Conservation (phyloP, 1,284 basidiomycete genomes). For the Trichosporon sp. region DNA sequence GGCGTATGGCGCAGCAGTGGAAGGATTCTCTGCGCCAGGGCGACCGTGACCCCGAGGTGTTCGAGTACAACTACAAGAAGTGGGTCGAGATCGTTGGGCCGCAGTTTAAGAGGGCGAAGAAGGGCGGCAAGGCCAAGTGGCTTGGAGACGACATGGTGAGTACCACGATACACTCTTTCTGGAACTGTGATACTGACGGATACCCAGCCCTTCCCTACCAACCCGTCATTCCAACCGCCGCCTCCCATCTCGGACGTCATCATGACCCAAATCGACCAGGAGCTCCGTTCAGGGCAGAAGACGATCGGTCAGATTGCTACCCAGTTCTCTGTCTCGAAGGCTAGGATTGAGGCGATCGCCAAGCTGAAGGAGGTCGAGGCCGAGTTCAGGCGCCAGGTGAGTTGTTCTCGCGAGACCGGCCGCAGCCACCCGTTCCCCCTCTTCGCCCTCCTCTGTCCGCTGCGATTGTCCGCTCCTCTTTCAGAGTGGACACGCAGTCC, state of each 20-base stretch:
- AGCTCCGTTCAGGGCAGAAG: slow-evolving; percentile 34
- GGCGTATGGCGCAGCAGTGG: no score
- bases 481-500: neutral
- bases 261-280: slow-evolving; percentile 43
- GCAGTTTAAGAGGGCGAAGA: slow-evolving; percentile 29
- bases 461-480: slow-evolving; percentile 15
- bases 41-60: neutral
- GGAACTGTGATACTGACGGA: slow-evolving; percentile 21
- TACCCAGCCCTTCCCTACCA: slow-evolving; percentile 50
- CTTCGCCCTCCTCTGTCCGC: neutral
- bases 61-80: neutral
- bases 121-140: slow-evolving; percentile 50
- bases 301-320: slow-evolving; percentile 46
- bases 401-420: slow-evolving; percentile 27
- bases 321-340: slow-evolving; percentile 51
- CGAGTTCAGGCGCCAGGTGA: slow-evolving; percentile 52
- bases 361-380: slow-evolving; percentile 54
- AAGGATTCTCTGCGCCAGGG: neutral
- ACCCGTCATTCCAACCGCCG: slow-evolving; percentile 55
- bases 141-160: slow-evolving; percentile 50
- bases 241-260: slow-evolving; percentile 52
- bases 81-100: slow-evolving; percentile 16
- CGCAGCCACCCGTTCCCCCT: neutral
- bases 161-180: slow-evolving; percentile 13
- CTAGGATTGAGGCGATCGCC: slow-evolving; percentile 51